phyloP scores from a whole-genome alignment of 768 basidiomycete species.

The Pisolithus albus region DNA sequence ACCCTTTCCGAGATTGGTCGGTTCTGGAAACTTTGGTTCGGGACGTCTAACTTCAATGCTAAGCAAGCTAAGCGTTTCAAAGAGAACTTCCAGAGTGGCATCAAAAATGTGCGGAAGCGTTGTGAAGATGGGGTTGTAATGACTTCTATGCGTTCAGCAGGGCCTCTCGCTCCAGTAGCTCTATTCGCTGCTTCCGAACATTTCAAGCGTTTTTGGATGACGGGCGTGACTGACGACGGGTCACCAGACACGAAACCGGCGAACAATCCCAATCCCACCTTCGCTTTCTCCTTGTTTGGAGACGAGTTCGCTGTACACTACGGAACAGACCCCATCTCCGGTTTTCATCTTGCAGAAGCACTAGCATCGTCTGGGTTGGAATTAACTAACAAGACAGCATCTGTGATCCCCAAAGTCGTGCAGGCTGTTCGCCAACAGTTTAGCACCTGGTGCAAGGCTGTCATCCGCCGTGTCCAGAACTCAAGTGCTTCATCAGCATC shows the following conservation, averaged over 20 bases:
- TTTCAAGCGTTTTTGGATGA: slow-evolving; percentile 21
- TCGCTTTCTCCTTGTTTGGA: slow-evolving; percentile 20
- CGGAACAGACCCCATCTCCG: slow-evolving; percentile 22
- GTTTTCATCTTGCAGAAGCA: slow-evolving; percentile 27
- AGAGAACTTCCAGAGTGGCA: slow-evolving; percentile 14
- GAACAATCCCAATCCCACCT: slow-evolving; percentile 26
- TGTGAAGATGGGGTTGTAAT: neutral
- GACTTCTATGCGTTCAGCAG: slow-evolving; percentile 22
- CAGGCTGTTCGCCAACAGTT: slow-evolving; percentile 16
- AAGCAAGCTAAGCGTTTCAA: slow-evolving; percentile 10
- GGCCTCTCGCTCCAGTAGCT: slow-evolving; percentile 15
- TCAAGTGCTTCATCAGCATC: slow-evolving; percentile 1
- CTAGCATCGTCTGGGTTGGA: slow-evolving; percentile 8
- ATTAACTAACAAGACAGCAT: neutral
- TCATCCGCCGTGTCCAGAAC: slow-evolving; percentile 7
- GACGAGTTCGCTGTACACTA: slow-evolving; percentile 26
- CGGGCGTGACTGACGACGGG: slow-evolving; percentile 17
- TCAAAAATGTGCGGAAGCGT: slow-evolving; percentile 7
- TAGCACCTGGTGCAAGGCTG: slow-evolving; percentile 20
- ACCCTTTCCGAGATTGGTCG: slow-evolving; percentile 20
- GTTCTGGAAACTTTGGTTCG: slow-evolving; percentile 16
- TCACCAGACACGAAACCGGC: neutral
- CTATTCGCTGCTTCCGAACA: slow-evolving; percentile 8
- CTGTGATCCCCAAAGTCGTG: slow-evolving; percentile 15
- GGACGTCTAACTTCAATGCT: slow-evolving; percentile 9